Percentiles rank a stretch among this genome's conserved stretches.
These are phyloP conservation scores for Phellopilus nigrolimitatus DNA, from an alignment of 1,284 basidiomycete species.

Conservation along the genomic window DNA sequence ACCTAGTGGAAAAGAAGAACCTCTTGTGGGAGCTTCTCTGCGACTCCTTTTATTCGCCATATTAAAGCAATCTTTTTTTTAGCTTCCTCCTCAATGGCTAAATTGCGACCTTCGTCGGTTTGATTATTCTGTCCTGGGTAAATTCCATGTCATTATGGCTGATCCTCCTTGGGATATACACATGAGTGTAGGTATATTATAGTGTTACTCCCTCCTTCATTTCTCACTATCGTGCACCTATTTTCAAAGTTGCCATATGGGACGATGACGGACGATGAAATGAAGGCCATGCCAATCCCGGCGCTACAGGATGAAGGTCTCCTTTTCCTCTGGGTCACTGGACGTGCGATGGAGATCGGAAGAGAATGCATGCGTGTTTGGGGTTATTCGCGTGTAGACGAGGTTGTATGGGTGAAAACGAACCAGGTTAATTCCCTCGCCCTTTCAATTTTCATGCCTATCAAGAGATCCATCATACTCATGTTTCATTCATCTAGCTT, in stretches of 20 bases:
- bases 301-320: constrained; percentile 92
- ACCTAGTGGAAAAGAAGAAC: constrained; percentile 47
- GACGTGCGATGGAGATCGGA: constrained; percentile 96
- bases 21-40: constrained; percentile 50
- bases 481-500: constrained; percentile 49
- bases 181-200: constrained; percentile 71
- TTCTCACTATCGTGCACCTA: constrained; percentile 18
- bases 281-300: constrained; percentile 96
- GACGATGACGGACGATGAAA: constrained; percentile 98
- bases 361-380: constrained; percentile 87
- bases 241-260: constrained; percentile 82
- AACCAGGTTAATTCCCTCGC: constrained; percentile 70
- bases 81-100: constrained; percentile 92
- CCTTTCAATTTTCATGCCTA: too few relatives aligned
- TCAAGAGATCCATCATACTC: too few relatives aligned
- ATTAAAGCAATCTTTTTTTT: constrained; percentile 1
- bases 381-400: constrained; percentile 95
- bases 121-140: constrained; percentile 91
- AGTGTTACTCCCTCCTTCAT: background rate
- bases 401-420: constrained; percentile 98
- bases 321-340: constrained; percentile 97
- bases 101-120: constrained; percentile 92
- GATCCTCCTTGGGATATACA: constrained; percentile 99
- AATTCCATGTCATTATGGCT: constrained; percentile 98
- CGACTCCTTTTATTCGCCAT: too few relatives aligned